Evolutionary conservation across 129 eudicot species (phyloP).

Genomic region (Lactuca sativa): DNA sequence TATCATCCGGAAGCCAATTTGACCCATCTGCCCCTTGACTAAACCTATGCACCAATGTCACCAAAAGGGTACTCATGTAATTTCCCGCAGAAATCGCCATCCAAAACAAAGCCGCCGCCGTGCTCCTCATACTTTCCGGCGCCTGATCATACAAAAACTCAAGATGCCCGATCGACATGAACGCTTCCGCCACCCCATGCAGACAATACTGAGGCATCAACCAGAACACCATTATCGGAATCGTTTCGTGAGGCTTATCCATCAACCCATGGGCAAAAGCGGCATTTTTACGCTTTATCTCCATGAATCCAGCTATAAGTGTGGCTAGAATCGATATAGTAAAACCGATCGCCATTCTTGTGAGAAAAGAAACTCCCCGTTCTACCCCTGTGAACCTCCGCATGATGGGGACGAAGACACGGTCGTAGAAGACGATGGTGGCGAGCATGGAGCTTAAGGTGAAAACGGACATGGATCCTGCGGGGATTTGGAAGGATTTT

Average conservation of each 20-base stretch:
- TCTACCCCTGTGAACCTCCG: slow-evolving; percentile 71
- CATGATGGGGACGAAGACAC: slow-evolving; percentile 52
- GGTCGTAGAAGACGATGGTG: slow-evolving; percentile 71
- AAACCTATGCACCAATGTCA: slow-evolving; percentile 64
- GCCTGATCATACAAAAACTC: slow-evolving; percentile 94
- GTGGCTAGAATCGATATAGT: slow-evolving; percentile 62
- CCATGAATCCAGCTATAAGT: slow-evolving; percentile 72
- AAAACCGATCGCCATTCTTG: slow-evolving; percentile 82
- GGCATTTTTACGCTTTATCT: slow-evolving; percentile 61
- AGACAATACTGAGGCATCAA: slow-evolving; percentile 74
- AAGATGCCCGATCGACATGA: slow-evolving; percentile 79
- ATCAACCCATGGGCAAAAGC: slow-evolving; percentile 49
- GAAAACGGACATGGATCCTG: slow-evolving; percentile 85
- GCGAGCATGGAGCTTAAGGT: slow-evolving; percentile 62
- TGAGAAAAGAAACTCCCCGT: slow-evolving; percentile 80
- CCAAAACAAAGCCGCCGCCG: slow-evolving; percentile 83
- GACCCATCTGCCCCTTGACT: slow-evolving; percentile 54
- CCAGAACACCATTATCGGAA: slow-evolving; percentile 71
- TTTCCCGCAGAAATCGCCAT: slow-evolving; percentile 71
- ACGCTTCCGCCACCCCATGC: slow-evolving; percentile 84
- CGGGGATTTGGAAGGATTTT: slow-evolving; percentile 67
- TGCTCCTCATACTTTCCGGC: slow-evolving; percentile 95
- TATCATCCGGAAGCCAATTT: slow-evolving; percentile 86
- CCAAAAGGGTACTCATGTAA: slow-evolving; percentile 72
- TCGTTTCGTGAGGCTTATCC: slow-evolving; percentile 40